Evolutionary conservation across 805 yeast species (phyloP).

Genomic region (Metschnikowia bowlesiae): DNA sequence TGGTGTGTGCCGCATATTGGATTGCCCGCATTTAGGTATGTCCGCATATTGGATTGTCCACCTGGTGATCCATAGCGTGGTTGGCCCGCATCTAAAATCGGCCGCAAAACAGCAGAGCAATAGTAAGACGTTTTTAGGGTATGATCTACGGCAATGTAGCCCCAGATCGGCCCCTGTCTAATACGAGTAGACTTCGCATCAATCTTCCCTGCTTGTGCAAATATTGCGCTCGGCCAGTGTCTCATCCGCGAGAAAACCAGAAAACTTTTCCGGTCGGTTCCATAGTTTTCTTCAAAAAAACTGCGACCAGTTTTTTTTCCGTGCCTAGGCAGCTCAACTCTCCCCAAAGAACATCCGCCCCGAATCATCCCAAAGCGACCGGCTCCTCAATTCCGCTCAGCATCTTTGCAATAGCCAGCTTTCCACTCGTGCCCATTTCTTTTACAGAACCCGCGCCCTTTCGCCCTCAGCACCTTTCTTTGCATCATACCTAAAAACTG

Average conservation of each 20-base stretch:
- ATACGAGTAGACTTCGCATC: not conserved
- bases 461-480: not conserved
- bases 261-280: constrained; percentile 2
- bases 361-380: not conserved
- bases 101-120: not conserved
- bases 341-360: not conserved
- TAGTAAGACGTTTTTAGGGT: not conserved
- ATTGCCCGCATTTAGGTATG: too few species aligned
- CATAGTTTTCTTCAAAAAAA: not conserved
- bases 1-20: too few species aligned
- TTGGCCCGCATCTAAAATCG: not conserved
- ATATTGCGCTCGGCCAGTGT: constrained; percentile 4
- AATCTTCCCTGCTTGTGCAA: not conserved
- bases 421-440: not conserved
- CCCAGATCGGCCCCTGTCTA: not conserved
- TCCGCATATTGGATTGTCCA: too few species aligned
- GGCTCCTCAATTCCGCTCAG: not conserved
- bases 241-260: constrained; percentile 3
- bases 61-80: too few species aligned
- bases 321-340: not conserved
- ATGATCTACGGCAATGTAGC: not conserved
- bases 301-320: constrained; percentile 5
- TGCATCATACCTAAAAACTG: not conserved
- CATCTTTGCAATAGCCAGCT: not conserved
- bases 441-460: not conserved